Base-by-base conservation (phyloP, 192 early-diverging fungal species). In the Neocallimastix lanati region DNA sequence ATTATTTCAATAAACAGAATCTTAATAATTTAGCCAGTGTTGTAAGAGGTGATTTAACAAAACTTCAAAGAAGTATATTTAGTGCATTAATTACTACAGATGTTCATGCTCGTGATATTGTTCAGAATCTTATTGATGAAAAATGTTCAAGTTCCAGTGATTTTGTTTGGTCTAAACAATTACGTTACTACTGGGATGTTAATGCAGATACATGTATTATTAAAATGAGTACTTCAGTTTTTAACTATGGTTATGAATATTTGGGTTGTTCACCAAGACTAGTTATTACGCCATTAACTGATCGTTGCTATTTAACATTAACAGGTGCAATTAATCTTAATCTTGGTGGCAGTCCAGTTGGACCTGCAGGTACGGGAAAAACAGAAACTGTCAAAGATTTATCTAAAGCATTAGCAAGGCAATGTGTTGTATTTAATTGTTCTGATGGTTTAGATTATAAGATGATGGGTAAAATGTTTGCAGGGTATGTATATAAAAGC, bases 401-500 rank as follows among this genome's bases (percentile, higher is more conserved):
- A 14, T 87, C 89, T 67, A 90, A 90, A 78, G 89, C 89, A 16
- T 81, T 90, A 77, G 86, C 89, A 7, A 80, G 86, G 12, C 89
- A 90, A 77, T 90, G 89, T 58, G 89, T 90, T 6, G 89, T 90
- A 36, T 90, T 89, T 82, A 90, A 90, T 79, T 90, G 89, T 82
- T 90, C 89, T 29, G 89, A 90, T 79, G 87, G 87, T 36, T 83
- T 90, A 82, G 89, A 90, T 80, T 90, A 90, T 83, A 90, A 90
- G 77, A 90, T 90, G 88, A 90, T 90, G 89, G 89, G 88, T 29
- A 90, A 90, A 79, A 88, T 90, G 87, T 90, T 90, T 87, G 88
- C 88, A 0, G 88, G 50, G 50, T 67, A 67, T n/a, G 50, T 67
- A 67, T 33, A 6, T 6, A 33, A 33, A n/a, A n/a, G n/a, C n/a